Evolutionary conservation across 768 basidiomycete species (phyloP).

Genomic region (Mycena haematopus): DNA sequence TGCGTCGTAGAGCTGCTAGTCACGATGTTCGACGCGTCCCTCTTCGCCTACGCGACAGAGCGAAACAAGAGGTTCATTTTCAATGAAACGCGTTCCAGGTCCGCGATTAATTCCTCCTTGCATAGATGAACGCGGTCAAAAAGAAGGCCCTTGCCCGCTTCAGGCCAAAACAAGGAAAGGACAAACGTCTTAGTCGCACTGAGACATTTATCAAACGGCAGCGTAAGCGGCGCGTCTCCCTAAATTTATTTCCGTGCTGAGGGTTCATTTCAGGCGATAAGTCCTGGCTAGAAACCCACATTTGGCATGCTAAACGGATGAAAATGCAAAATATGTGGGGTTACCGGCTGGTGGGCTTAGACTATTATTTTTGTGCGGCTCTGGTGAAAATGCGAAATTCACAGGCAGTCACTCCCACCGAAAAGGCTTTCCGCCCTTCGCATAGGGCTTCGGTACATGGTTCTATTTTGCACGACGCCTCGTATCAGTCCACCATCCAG

Average conservation of each 20-base stretch:
- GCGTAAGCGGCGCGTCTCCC: conserved; percentile 48
- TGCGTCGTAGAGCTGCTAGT: conserved; percentile 91
- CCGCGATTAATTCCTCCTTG: not conserved
- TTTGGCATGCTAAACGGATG: conserved; percentile 98
- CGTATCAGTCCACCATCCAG: conserved; percentile 81
- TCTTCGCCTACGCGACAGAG: conserved; percentile 79
- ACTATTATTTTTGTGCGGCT: not conserved
- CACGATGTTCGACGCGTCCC: conserved; percentile 95
- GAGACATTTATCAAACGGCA: conserved; percentile 75
- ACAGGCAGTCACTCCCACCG: conserved; percentile 85
- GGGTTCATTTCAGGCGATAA: conserved; percentile 68
- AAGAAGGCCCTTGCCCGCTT: conserved; percentile 48
- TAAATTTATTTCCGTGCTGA: not conserved
- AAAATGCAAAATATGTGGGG: conserved; percentile 95
- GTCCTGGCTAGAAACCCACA: conserved; percentile 93
- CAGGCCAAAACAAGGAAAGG: conserved; percentile 70
- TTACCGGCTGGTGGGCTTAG: conserved; percentile 71
- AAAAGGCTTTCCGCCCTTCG: conserved; percentile 91
- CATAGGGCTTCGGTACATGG: conserved; percentile 88
- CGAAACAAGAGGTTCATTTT: conserved; percentile 75
- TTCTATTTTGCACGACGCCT: conserved; percentile 89
- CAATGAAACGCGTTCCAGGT: not conserved
- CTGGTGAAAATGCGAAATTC: not conserved
- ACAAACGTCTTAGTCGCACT: conserved; percentile 61
- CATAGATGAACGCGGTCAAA: conserved; percentile 55